phyloP scores from a whole-genome alignment of 805 yeast species.

The Clavispora carvajalis region DNA sequence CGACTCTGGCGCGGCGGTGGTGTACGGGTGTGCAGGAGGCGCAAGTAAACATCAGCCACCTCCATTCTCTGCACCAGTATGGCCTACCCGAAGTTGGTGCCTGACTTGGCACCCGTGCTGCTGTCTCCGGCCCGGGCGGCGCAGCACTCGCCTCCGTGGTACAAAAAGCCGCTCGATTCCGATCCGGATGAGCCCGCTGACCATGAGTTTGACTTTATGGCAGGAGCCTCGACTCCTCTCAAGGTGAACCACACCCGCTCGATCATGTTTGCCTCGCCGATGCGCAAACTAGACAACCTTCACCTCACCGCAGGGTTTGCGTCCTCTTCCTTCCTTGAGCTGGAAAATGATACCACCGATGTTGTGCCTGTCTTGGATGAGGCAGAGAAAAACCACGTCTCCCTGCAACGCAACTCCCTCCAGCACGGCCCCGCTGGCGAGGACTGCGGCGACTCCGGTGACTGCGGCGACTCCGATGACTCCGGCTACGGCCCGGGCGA shows the following conservation, averaged over 20 bases:
- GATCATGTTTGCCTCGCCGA: constrained; percentile 27
- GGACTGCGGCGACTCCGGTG: too few species aligned
- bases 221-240: constrained; percentile 23
- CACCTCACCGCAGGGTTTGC: constrained; percentile 12
- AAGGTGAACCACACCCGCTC: constrained; percentile 11
- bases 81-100: not conserved
- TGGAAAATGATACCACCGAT: not conserved
- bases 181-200: constrained; percentile 5
- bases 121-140: constrained; percentile 5
- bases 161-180: constrained; percentile 4
- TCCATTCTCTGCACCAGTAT: not conserved
- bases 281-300: constrained; percentile 29
- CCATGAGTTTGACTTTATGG: constrained; percentile 13
- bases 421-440: too few species aligned
- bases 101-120: not conserved
- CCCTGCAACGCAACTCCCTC: too few species aligned
- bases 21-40: not conserved
- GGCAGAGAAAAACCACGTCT: too few species aligned
- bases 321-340: not conserved
- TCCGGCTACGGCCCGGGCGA: constrained; percentile 21
- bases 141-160: constrained; percentile 8
- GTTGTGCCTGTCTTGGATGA: too few species aligned
- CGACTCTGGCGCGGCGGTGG: too few species aligned
- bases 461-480: constrained; percentile 5
- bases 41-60: not conserved